Evolutionary conservation across 306 rosid species (phyloP).

Genomic region (Adenanthera pavonina): DNA sequence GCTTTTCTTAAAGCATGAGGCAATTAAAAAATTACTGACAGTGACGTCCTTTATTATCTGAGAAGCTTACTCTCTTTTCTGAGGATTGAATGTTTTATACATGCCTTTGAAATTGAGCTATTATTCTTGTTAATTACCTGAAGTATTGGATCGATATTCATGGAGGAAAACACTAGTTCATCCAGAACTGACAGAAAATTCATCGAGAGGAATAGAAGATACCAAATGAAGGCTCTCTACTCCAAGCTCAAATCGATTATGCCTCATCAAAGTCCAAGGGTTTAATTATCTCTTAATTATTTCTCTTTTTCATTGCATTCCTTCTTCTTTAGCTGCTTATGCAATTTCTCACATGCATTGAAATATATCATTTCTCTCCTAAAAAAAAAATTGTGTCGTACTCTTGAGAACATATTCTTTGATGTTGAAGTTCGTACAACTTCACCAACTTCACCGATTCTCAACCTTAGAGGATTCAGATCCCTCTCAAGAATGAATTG

Average conservation of each 20-base stretch:
- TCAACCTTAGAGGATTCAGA: no score
- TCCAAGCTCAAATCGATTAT: constrained; percentile 63
- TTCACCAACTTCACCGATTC: no score
- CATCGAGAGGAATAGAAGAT: constrained; percentile 68
- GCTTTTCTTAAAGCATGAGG: constrained; percentile 41
- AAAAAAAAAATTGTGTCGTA: background rate
- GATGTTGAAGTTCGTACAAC: no score
- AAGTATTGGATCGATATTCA: constrained; percentile 13
- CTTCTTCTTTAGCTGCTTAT: background rate
- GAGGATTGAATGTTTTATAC: background rate
- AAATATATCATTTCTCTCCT: background rate
- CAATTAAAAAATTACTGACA: background rate
- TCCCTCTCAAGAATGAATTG: no score
- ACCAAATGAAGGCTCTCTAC: constrained; percentile 69
- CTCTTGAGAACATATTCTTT: no score
- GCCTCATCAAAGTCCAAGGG: constrained; percentile 61
- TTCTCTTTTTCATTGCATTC: background rate
- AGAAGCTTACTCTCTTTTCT: constrained; percentile 8
- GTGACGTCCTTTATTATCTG: background rate
- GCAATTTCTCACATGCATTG: background rate
- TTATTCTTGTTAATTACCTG: background rate
- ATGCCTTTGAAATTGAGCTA: background rate
- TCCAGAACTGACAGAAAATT: constrained; percentile 68
- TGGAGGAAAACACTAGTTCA: constrained; percentile 65
- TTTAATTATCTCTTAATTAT: background rate